phyloP scores from a whole-genome alignment of 164 flowering plant genomes.

The Umbilicus rupestris region DNA sequence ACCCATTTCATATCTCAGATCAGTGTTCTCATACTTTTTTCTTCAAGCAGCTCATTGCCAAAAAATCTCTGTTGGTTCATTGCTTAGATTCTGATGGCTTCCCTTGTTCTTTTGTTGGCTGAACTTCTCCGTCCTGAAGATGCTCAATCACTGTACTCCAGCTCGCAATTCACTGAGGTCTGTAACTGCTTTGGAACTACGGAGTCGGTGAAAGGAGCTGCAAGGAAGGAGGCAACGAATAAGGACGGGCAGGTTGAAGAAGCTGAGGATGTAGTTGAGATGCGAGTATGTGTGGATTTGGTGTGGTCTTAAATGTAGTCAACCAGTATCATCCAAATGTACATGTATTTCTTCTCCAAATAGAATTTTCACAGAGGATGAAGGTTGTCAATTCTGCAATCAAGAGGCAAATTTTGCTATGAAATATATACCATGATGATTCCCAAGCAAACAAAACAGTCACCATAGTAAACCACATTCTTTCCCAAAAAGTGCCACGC shows the following conservation, averaged over 20 bases:
- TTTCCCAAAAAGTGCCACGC: no score
- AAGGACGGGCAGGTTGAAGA: conserved; percentile 1
- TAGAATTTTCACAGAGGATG: not conserved
- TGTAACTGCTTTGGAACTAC: not conserved
- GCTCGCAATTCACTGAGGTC: not conserved
- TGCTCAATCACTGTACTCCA: not conserved
- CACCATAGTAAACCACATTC: conserved; percentile 82
- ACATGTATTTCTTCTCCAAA: not conserved
- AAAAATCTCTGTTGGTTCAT: not conserved
- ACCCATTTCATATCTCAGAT: not conserved
- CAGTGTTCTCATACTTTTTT: not conserved
- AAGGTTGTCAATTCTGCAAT: not conserved
- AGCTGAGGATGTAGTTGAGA: not conserved
- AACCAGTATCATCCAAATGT: not conserved
- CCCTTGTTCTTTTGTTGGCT: conserved; percentile 1
- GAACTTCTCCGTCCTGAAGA: not conserved
- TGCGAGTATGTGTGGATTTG: not conserved
- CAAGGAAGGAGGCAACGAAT: not conserved
- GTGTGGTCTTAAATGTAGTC: conserved; percentile 5
- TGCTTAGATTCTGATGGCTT: not conserved
- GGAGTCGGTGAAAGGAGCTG: not conserved
- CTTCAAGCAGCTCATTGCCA: not conserved
- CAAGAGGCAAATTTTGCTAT: no score
- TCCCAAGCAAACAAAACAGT: conserved; percentile 73
- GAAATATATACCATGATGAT: conserved; percentile 43